phyloP scores from a whole-genome alignment of 768 basidiomycete species.

The Pulveroboletus sp. region DNA sequence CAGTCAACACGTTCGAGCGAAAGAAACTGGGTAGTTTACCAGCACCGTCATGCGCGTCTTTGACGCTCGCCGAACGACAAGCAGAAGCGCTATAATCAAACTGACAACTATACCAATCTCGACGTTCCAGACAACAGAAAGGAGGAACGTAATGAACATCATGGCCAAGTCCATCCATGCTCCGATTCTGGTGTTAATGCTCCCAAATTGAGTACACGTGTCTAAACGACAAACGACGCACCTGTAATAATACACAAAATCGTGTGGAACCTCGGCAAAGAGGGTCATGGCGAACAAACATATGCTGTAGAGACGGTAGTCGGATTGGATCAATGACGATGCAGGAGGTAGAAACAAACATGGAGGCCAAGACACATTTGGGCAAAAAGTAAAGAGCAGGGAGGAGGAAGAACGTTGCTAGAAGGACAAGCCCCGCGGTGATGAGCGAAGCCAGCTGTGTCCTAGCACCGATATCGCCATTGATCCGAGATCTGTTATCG shows the following conservation, averaged over 20 bases:
- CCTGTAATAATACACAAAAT: constrained; percentile 83
- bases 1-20: neutral
- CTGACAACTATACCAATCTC: constrained; percentile 92
- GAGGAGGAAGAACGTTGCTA: constrained; percentile 88
- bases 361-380: constrained; percentile 83
- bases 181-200: constrained; percentile 50
- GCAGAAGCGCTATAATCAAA: constrained; percentile 79
- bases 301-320: constrained; percentile 48
- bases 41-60: constrained; percentile 89
- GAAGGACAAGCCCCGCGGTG: constrained; percentile 68
- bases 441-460: constrained; percentile 89
- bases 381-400: constrained; percentile 85
- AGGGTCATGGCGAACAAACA: constrained; percentile 83
- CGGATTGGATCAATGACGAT: constrained; percentile 1
- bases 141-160: constrained; percentile 84
- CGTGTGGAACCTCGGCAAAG: constrained; percentile 83
- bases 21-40: constrained; percentile 35
- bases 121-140: constrained; percentile 87
- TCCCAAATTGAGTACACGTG: neutral
- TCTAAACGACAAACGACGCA: constrained; percentile 31
- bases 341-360: constrained; percentile 49
- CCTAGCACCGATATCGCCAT: constrained; percentile 83
- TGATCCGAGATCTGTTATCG: constrained; percentile 66
- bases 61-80: constrained; percentile 89
- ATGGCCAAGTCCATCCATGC: constrained; percentile 90